Conservation (phyloP, 441 rosid genomes). For the Francoa sonchifolia region DNA sequence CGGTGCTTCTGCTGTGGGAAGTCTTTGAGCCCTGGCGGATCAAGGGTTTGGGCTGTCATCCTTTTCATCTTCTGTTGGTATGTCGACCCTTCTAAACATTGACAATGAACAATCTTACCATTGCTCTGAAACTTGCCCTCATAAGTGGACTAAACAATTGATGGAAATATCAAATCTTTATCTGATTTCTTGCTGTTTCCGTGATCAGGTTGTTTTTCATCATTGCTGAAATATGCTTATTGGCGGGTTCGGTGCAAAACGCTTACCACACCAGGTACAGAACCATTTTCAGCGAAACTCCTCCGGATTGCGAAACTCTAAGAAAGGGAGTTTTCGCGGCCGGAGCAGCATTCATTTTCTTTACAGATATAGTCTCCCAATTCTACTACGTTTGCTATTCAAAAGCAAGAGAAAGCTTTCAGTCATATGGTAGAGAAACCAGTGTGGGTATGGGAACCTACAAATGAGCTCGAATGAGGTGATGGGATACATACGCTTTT, state of each 20-base stretch:
- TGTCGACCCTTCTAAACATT: no score
- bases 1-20: conserved; percentile 57
- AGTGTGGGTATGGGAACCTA: conserved; percentile 1
- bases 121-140: no score
- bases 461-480: no score
- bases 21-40: conserved; percentile 45
- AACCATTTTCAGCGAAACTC: conserved; percentile 35
- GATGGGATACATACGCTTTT: no score
- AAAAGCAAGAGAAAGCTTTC: conserved; percentile 25
- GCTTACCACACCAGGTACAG: conserved; percentile 64
- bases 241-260: conserved; percentile 57
- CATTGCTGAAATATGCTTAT: conserved; percentile 49
- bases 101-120: no score
- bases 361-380: conserved; percentile 44
- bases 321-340: conserved; percentile 59
- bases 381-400: conserved; percentile 45
- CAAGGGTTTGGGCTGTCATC: conserved; percentile 46
- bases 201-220: conserved; percentile 46
- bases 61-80: conserved; percentile 55
- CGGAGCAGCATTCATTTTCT: conserved; percentile 49
- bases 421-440: background rate
- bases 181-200: background rate
- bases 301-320: conserved; percentile 48
- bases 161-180: no score
- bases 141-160: no score